Base-by-base conservation (phyloP, 2,329 filamentous ascomycete species). In the Penicillium psychrosexuale region DNA sequence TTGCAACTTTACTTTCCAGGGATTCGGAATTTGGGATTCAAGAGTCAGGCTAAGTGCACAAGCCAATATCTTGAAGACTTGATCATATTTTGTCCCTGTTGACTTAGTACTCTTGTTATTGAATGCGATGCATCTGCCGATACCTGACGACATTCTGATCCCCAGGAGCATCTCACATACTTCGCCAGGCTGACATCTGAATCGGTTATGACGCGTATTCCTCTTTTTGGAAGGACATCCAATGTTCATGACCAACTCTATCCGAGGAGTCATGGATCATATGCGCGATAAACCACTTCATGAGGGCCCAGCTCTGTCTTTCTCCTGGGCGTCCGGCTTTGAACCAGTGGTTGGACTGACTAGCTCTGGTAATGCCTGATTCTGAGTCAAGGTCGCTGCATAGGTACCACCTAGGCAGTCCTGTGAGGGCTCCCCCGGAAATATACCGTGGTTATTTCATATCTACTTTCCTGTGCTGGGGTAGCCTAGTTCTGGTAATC, bases 71-170 rank as follows among this genome's bases (percentile, higher is more conserved):
- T 19, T 28, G 12, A 12, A 30, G 8, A 22, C 15, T 42, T 42
- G 24, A 50, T 28, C 15, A 33, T 42, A 5, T 17, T 33, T 43
- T 45, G 19, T 34, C 43, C 13, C 13, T 33, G 28, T 33, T 33
- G 17, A 31, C 12, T 45, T 45, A 33, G 43, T 15, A 22, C 43
- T 45, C 15, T 34, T 28, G 27, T 28, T 28, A 34, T 34, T 27
- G 37, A 36, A 24, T 28, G 15, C 17, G 31, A 50, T 45, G 39
- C 27, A 34, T 36, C 19, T 51, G 31, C 31, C 30, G 39, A 51
- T 15, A 11, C 2, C 39, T 51, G 39, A 51, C 39, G 39, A 36
- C 39, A 51, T 51, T 45, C 39, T 51, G 48, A 51, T 46, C n/a
- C n/a, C n/a, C n/a, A n/a, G n/a, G n/a, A n/a, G n/a, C 48, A 34